These are phyloP conservation scores for Solanum appendiculatum DNA, from an alignment of 257 asterid species.

Conservation along the genomic window DNA sequence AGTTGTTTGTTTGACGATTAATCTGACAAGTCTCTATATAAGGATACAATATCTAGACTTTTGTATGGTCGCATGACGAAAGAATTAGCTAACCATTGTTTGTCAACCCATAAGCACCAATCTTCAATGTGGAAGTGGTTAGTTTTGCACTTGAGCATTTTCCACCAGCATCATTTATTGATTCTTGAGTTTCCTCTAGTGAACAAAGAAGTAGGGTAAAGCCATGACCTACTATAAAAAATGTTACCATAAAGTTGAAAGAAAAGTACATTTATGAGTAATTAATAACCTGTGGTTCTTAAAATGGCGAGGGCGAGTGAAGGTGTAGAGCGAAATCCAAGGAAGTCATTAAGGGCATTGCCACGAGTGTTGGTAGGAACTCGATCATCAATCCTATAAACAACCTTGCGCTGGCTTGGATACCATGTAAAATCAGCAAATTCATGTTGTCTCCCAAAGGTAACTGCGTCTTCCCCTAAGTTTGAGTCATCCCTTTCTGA, in stretches of 20 bases:
- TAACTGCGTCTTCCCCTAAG: background rate
- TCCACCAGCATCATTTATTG: background rate
- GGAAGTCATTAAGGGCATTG: conserved; percentile 7
- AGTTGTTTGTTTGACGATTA: background rate
- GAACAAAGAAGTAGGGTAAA: background rate
- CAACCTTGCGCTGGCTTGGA: conserved; percentile 6
- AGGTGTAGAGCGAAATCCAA: conserved; percentile 7
- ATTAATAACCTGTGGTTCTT: conserved; percentile 1
- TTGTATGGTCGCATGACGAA: background rate
- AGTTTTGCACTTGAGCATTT: conserved; percentile 1
- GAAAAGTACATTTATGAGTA: background rate
- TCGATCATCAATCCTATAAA: conserved; percentile 8
- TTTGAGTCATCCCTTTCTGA: background rate
- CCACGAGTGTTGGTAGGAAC: background rate
- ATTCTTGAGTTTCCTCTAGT: conserved; percentile 12
- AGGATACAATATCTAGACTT: background rate
- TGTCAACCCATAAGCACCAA: conserved; percentile 11
- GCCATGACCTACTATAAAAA: background rate
- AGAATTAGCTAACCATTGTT: conserved; percentile 6
- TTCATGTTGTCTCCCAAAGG: conserved; percentile 10
- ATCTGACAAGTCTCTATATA: background rate
- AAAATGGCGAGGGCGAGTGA: background rate
- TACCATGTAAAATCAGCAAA: conserved; percentile 14
- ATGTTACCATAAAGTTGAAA: background rate
- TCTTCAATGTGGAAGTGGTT: background rate